Conservation (phyloP, 345 rosid species). For the Gossypium ekmanianum region DNA sequence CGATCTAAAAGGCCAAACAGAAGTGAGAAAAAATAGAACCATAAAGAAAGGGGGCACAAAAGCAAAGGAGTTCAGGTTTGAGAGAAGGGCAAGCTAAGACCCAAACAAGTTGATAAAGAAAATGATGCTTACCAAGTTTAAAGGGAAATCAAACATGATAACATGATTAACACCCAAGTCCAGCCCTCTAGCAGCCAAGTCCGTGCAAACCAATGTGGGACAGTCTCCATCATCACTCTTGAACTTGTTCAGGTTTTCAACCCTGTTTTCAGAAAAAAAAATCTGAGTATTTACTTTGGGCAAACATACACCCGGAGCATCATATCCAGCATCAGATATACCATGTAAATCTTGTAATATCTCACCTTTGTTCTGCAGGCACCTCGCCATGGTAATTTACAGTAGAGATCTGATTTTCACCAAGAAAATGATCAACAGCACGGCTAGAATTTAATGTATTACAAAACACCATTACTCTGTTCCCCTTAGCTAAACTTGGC, state of each 20-base stretch:
- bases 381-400: conserved; percentile 97
- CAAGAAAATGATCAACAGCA: conserved; percentile 86
- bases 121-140: conserved; percentile 64
- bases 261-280: conserved; percentile 38
- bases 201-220: conserved; percentile 93
- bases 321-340: background rate
- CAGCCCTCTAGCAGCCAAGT: conserved; percentile 92
- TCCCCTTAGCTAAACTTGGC: conserved; percentile 91
- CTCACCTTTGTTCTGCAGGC: conserved; percentile 90
- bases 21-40: conserved; percentile 14
- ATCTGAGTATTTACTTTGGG: background rate
- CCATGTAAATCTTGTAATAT: background rate
- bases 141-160: conserved; percentile 91
- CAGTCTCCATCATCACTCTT: conserved; percentile 84
- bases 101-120: background rate
- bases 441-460: conserved; percentile 90
- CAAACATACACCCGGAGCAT: background rate
- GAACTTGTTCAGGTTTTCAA: conserved; percentile 81
- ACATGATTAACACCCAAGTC: conserved; percentile 92
- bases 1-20: conserved; percentile 48
- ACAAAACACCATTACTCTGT: conserved; percentile 91
- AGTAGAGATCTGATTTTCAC: conserved; percentile 70
- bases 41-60: background rate
- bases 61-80: background rate
- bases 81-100: background rate